Base-by-base conservation (phyloP, 1,139 yeast genomes). In the Pichia sp. region DNA sequence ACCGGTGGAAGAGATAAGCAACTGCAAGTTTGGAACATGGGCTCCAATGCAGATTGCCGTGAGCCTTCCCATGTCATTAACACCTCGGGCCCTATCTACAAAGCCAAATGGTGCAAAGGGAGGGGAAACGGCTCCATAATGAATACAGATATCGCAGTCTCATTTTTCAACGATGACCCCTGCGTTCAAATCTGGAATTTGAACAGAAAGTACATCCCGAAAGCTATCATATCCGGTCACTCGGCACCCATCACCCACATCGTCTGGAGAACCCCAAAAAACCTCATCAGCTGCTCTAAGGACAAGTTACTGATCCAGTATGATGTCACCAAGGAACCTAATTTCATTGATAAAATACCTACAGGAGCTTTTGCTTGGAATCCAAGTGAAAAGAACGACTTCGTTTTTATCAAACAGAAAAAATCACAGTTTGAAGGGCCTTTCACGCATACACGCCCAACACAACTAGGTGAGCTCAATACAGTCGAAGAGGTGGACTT, bases 1-100 rank as follows among this genome's bases (percentile, higher is more conserved):
- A 89, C 97, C 11, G 98, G 98, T 19, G 99, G 99, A 10, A 76
- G 97, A 62, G 99, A 93, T 70, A 88, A 83, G 59, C 85, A 85
- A 60, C 76, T 89, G 46, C 90, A 89, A 60, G 80, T 88, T 1
- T 90, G 96, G 92, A 87, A 87, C 65, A 73, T 82, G 77, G 59
- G 67, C 5, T 62, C 74, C 4, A 69, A 72, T 7, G 62, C 69
- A 13, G 68, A 70, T 29, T 76, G 73, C 38, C 59, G 77, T 42
- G 72, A 69, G 45, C 97, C 98, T 0, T 93, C 88, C 41, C 78
- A 79, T 60, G 84, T 85, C 30, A 78, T 93, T 11, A 79, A 80
- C 59, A 83, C 96, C 0, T 84, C 95, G n/a, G 86, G 87, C 6
- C 84, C 93, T 0, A 85, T 87, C 2, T 78, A 82, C 64, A 86